Conservation (phyloP, 2,329 filamentous ascomycete species). For the Ceratocystis variospora region DNA sequence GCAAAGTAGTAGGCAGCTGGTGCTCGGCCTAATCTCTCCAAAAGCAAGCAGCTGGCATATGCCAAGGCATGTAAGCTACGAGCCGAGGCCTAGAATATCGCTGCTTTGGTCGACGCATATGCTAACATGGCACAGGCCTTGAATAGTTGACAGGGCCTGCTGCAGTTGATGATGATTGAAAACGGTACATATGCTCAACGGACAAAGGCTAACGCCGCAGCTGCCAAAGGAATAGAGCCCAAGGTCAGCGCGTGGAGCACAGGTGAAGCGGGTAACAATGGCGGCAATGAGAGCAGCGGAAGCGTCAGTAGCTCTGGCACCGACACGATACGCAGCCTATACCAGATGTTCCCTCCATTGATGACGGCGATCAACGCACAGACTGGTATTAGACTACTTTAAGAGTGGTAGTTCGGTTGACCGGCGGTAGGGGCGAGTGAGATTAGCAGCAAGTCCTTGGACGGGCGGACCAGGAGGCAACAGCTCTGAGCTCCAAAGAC, state of each 20-base stretch:
- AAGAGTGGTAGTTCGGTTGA: slow-evolving; percentile 53
- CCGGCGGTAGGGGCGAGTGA: slow-evolving; percentile 25
- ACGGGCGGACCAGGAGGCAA: not conserved
- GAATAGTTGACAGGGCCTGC: slow-evolving; percentile 61
- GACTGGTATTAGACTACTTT: slow-evolving; percentile 68
- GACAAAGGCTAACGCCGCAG: slow-evolving; percentile 62
- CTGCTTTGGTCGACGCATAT: slow-evolving; percentile 71
- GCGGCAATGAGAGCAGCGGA: slow-evolving; percentile 24
- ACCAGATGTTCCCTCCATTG: slow-evolving; percentile 71
- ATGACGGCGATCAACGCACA: slow-evolving; percentile 80
- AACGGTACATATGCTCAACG: slow-evolving; percentile 65
- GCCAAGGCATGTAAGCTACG: slow-evolving; percentile 38
- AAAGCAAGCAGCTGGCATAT: slow-evolving; percentile 39
- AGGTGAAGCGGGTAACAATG: slow-evolving; percentile 36
- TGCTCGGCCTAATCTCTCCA: slow-evolving; percentile 41
- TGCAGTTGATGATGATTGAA: slow-evolving; percentile 82
- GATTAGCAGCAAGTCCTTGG: slow-evolving; percentile 21
- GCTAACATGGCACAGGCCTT: slow-evolving; percentile 55
- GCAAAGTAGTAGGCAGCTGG: slow-evolving; percentile 55
- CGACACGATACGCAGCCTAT: slow-evolving; percentile 64
- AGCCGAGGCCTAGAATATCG: slow-evolving; percentile 58
- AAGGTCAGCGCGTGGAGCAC: slow-evolving; percentile 92
- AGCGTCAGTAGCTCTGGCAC: slow-evolving; percentile 24
- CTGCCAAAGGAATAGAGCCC: slow-evolving; percentile 63
- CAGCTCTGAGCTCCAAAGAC: not conserved